Evolutionary conservation across 2,329 filamentous ascomycete genomes (phyloP).

Genomic region (Orbilia quercus): DNA sequence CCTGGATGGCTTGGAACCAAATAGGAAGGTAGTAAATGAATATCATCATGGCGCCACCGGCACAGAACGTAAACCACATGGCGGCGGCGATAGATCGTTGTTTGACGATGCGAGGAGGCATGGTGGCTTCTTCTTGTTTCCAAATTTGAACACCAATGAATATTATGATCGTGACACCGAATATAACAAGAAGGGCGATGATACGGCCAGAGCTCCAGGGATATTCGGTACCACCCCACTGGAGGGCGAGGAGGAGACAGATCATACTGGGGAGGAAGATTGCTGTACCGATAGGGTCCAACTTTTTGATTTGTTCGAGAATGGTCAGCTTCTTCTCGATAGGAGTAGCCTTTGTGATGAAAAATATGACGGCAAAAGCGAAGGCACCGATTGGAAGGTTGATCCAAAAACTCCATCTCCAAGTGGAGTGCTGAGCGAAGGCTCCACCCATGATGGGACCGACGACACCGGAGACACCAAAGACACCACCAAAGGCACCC

Average conservation of each 20-base stretch:
- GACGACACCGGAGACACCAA: slow-evolving; percentile 66
- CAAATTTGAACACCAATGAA: slow-evolving; percentile 68
- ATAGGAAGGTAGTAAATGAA: slow-evolving; percentile 68
- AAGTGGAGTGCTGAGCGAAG: slow-evolving; percentile 66
- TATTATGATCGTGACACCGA: slow-evolving; percentile 65
- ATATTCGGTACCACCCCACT: slow-evolving; percentile 72
- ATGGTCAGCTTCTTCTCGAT: slow-evolving; percentile 59
- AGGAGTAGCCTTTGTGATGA: slow-evolving; percentile 65
- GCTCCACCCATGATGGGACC: slow-evolving; percentile 66
- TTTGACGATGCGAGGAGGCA: slow-evolving; percentile 69
- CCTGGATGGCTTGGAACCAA: slow-evolving; percentile 70
- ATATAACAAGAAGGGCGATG: slow-evolving; percentile 69
- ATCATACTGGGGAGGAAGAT: slow-evolving; percentile 72
- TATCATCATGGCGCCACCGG: slow-evolving; percentile 68
- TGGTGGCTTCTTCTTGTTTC: slow-evolving; percentile 66
- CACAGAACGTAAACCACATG: slow-evolving; percentile 66
- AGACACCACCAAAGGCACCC: slow-evolving; percentile 63
- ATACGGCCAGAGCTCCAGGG: slow-evolving; percentile 69
- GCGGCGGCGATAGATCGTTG: slow-evolving; percentile 69
- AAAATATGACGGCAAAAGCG: slow-evolving; percentile 66
- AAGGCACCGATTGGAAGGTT: slow-evolving; percentile 70
- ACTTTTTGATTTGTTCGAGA: slow-evolving; percentile 66
- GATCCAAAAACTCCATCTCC: slow-evolving; percentile 71
- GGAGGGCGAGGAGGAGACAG: slow-evolving; percentile 72
- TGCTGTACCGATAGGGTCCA: slow-evolving; percentile 71